Conservation (phyloP, 768 basidiomycete species). For the Lactarius psammicola region DNA sequence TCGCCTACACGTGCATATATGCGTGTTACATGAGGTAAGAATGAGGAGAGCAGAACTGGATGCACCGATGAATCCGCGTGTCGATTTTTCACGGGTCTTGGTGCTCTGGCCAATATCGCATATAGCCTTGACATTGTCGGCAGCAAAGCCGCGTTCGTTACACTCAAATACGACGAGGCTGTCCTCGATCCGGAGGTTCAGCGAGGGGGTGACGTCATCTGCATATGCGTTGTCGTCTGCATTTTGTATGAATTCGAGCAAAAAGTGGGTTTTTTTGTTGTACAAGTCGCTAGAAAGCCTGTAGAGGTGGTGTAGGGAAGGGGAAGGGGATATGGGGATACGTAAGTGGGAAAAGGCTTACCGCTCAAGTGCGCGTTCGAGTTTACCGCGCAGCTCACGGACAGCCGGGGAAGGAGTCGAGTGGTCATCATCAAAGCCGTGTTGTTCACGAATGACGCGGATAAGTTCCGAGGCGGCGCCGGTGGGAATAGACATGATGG, state of each 20-base stretch:
- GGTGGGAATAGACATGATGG: background rate
- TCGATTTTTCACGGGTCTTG: slow-evolving; percentile 24
- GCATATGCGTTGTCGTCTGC: slow-evolving; percentile 33
- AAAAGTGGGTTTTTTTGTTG: slow-evolving; percentile 33
- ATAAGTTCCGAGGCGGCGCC: slow-evolving; percentile 5
- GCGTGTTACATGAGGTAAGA: background rate
- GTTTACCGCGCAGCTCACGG: slow-evolving; percentile 16
- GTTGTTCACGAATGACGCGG: slow-evolving; percentile 11
- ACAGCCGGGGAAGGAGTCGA: slow-evolving; percentile 3
- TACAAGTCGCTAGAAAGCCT: slow-evolving; percentile 33
- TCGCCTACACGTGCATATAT: slow-evolving; percentile 29
- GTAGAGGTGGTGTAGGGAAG: background rate
- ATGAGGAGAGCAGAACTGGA: background rate
- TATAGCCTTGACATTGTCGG: slow-evolving; percentile 31
- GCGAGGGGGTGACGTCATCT: slow-evolving; percentile 14
- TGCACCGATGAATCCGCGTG: slow-evolving; percentile 26
- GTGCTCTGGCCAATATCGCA: slow-evolving; percentile 34
- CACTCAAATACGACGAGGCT: slow-evolving; percentile 27
- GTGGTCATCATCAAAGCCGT: slow-evolving; percentile 19
- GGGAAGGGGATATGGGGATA: background rate
- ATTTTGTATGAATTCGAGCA: slow-evolving; percentile 35
- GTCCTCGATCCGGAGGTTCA: slow-evolving; percentile 25
- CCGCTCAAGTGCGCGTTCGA: slow-evolving; percentile 28
- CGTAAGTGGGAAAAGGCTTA: background rate
- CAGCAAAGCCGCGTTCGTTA: slow-evolving; percentile 32